phyloP scores from a whole-genome alignment of 345 rosid species.

The Acer saccharum region DNA sequence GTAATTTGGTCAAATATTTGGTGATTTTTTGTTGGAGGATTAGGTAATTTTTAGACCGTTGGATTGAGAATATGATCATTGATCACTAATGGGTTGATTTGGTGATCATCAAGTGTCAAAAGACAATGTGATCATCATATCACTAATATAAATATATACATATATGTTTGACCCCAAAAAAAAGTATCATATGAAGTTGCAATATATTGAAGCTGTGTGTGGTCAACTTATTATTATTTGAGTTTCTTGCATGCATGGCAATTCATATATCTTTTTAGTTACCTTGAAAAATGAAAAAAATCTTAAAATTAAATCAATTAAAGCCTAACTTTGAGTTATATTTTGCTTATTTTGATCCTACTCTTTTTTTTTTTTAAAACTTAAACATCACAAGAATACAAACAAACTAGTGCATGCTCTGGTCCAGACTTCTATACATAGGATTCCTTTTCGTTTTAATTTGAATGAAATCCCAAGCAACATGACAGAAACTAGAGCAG shows the following conservation, averaged over 20 bases:
- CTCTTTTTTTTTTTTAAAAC: too few relatives aligned
- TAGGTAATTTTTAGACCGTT: neutral
- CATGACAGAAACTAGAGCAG: neutral
- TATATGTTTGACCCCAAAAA: neutral
- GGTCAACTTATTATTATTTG: neutral
- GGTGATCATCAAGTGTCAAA: neutral
- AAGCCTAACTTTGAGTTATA: neutral
- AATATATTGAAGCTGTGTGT: neutral
- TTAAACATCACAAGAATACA: neutral
- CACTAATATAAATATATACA: too few relatives aligned
- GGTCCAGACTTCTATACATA: neutral
- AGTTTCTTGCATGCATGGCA: neutral
- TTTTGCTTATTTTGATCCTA: too few relatives aligned
- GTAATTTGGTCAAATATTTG: constrained; percentile 10
- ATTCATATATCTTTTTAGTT: neutral
- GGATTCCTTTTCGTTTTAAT: neutral
- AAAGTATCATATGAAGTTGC: neutral
- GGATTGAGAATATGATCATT: neutral
- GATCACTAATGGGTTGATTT: neutral
- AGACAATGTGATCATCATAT: too few relatives aligned
- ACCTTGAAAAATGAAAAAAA: neutral
- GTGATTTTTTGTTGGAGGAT: neutral
- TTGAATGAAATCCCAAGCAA: neutral
- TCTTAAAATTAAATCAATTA: neutral
- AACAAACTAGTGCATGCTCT: too few relatives aligned